phyloP scores from a whole-genome alignment of 768 basidiomycete genomes.

The Mycena haematopus region DNA sequence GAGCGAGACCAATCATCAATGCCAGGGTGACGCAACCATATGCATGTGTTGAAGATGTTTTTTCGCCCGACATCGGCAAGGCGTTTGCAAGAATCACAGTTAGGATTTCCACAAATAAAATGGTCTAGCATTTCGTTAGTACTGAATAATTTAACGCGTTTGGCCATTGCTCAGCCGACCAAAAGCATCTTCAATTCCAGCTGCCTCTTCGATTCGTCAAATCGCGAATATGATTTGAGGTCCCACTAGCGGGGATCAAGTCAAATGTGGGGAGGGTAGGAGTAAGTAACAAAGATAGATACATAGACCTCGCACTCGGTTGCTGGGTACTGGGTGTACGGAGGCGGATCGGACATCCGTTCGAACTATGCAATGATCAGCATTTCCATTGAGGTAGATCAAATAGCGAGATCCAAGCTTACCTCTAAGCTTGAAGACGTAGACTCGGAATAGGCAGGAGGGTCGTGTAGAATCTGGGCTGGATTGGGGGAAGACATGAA shows the following conservation, averaged over 20 bases:
- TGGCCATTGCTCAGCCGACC: neutral
- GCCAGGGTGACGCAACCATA: constrained; percentile 13
- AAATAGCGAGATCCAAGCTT: neutral
- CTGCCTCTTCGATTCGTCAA: constrained; percentile 10
- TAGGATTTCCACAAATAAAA: neutral
- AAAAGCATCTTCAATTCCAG: constrained; percentile 20
- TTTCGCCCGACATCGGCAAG: constrained; percentile 5
- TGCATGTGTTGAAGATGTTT: constrained; percentile 1
- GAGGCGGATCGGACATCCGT: constrained; percentile 6
- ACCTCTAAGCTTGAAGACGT: constrained; percentile 1
- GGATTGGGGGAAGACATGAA: constrained; percentile 5
- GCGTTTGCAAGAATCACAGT: constrained; percentile 4
- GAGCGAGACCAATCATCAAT: neutral
- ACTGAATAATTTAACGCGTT: neutral
- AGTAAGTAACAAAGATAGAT: neutral
- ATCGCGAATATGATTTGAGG: neutral
- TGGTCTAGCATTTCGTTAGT: neutral
- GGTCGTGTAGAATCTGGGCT: neutral
- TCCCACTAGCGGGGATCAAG: neutral
- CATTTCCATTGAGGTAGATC: neutral
- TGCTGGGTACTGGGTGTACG: constrained; percentile 7
- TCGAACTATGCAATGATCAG: neutral
- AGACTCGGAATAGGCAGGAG: neutral
- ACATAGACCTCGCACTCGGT: neutral
- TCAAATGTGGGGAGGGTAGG: neutral